Percentiles rank a stretch among this genome's conserved stretches.
These are phyloP conservation scores for Silene noctiflora DNA, from an alignment of 179 eudicot species.

Conservation along the genomic window DNA sequence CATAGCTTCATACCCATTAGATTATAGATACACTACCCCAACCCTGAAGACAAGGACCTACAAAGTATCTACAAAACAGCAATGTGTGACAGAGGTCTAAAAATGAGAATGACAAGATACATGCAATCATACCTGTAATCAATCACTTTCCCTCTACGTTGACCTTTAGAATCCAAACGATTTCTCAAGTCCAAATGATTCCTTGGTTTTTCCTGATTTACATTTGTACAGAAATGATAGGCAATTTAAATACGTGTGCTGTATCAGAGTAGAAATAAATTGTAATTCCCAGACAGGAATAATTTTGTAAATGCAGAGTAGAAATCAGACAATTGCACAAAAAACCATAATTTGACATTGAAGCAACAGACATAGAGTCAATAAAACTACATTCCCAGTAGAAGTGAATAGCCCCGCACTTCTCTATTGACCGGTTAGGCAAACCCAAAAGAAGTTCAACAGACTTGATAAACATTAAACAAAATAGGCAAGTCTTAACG, in stretches of 20 bases:
- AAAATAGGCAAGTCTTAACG: too few species aligned
- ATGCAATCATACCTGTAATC: slow-evolving; percentile 71
- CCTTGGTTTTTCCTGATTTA: slow-evolving; percentile 80
- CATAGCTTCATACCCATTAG: not conserved
- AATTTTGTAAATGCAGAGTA: not conserved
- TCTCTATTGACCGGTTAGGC: not conserved
- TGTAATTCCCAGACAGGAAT: not conserved
- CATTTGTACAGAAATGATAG: not conserved
- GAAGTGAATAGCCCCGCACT: too few species aligned
- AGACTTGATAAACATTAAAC: too few species aligned
- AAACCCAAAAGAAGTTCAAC: not conserved
- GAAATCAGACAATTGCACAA: not conserved
- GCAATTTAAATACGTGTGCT: not conserved
- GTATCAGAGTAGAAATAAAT: not conserved
- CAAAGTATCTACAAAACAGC: too few species aligned
- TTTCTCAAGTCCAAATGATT: slow-evolving; percentile 95
- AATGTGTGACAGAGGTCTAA: not conserved
- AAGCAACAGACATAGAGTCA: not conserved
- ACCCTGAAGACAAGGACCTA: too few species aligned
- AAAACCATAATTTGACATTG: not conserved
- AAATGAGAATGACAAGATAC: slow-evolving; percentile 7
- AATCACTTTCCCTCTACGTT: slow-evolving; percentile 90
- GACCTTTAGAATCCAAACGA: slow-evolving; percentile 94
- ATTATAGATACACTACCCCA: not conserved
- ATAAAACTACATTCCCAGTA: too few species aligned